Percentiles rank a stretch among this genome's conserved stretches.
These are phyloP conservation scores for Mycothermus thermophilus DNA, from an alignment of 495 filamentous ascomycete genomes.

Conservation along the genomic window DNA sequence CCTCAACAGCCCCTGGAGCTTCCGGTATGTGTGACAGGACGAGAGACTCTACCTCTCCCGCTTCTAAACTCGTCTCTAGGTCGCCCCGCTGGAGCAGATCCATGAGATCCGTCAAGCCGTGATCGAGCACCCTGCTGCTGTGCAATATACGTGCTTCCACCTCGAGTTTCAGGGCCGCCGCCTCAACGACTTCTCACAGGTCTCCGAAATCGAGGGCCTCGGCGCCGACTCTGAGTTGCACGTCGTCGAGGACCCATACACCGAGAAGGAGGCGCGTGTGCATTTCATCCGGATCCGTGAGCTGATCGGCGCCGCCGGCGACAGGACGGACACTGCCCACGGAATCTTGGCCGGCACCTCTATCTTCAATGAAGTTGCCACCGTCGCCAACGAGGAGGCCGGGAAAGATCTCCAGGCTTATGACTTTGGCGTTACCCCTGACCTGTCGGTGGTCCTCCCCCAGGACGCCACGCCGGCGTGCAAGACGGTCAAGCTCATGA, in stretches of 20 bases:
- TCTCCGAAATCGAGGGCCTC: constrained; percentile 80
- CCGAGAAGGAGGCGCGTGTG: constrained; percentile 93
- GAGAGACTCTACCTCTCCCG: background rate
- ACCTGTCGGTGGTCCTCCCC: constrained; percentile 58
- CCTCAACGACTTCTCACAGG: constrained; percentile 88
- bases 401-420: constrained; percentile 49
- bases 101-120: constrained; percentile 96
- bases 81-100: constrained; percentile 86
- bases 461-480: constrained; percentile 48
- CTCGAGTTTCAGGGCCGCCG: constrained; percentile 72
- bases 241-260: constrained; percentile 92
- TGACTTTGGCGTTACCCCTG: constrained; percentile 54
- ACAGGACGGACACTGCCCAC: constrained; percentile 76
- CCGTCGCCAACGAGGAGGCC: constrained; percentile 36
- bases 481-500: constrained; percentile 79
- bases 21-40: constrained; percentile 44
- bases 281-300: constrained; percentile 84
- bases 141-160: constrained; percentile 98
- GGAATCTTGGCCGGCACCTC: constrained; percentile 79
- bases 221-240: constrained; percentile 57
- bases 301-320: constrained; percentile 78
- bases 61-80: constrained; percentile 40
- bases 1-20: constrained; percentile 60
- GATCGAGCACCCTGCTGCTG: constrained; percentile 80
- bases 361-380: constrained; percentile 62